These are phyloP conservation scores for Chernovozyma aurita DNA, from an alignment of 1,139 yeast genomes.

Conservation along the genomic window DNA sequence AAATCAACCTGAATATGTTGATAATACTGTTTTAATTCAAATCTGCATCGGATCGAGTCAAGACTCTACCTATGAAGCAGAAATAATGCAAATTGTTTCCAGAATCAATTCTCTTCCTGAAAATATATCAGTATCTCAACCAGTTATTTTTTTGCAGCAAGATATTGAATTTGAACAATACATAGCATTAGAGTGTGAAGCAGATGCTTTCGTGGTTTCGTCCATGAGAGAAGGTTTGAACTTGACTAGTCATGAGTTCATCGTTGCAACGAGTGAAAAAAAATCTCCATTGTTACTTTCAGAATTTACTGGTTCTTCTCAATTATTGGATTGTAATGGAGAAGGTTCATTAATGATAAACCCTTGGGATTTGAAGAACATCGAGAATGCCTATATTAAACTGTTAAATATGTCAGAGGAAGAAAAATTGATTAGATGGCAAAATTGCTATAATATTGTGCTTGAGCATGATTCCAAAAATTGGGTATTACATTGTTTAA, in stretches of 20 bases:
- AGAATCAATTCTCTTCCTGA: slow-evolving; percentile 75
- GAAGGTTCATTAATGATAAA: slow-evolving; percentile 75
- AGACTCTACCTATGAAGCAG: slow-evolving; percentile 61
- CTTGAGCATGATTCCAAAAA: slow-evolving; percentile 62
- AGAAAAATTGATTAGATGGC: slow-evolving; percentile 64
- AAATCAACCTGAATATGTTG: slow-evolving; percentile 66
- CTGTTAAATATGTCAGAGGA: slow-evolving; percentile 61
- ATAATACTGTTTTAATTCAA: slow-evolving; percentile 72
- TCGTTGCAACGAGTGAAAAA: slow-evolving; percentile 66
- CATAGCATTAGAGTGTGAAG: slow-evolving; percentile 78
- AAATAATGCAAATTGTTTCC: slow-evolving; percentile 72
- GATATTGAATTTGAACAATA: slow-evolving; percentile 89
- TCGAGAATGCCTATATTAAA: slow-evolving; percentile 55
- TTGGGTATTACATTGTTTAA: slow-evolving; percentile 66
- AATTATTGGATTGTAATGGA: slow-evolving; percentile 49
- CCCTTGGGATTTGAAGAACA: slow-evolving; percentile 80
- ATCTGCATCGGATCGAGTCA: slow-evolving; percentile 62
- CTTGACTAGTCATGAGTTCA: slow-evolving; percentile 90
- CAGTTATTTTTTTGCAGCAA: slow-evolving; percentile 82
- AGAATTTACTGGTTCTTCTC: slow-evolving; percentile 93
- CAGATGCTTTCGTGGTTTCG: slow-evolving; percentile 82
- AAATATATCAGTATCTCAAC: slow-evolving; percentile 73
- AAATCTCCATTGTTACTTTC: slow-evolving; percentile 83
- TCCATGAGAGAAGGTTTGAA: slow-evolving; percentile 97
- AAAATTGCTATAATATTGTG: slow-evolving; percentile 53